A percentile compares a stretch with the other conserved stretches of the same genome.
phyloP scores from a whole-genome alignment of 2,329 filamentous ascomycete genomes.

The Fusarium beomiforme region DNA sequence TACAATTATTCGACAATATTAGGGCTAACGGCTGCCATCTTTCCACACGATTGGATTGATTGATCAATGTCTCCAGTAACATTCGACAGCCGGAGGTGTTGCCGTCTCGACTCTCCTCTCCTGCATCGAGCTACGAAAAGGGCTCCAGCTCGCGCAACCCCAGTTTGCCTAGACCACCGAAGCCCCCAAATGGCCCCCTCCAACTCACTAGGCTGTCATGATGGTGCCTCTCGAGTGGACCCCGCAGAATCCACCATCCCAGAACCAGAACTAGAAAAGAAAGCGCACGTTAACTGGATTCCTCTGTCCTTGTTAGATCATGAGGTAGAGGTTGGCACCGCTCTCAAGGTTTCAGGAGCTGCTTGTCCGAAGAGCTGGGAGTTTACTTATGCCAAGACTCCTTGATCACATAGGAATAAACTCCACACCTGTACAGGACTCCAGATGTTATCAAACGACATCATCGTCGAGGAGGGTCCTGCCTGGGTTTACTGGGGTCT shows the following conservation, averaged over 20 bases:
- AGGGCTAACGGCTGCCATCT: neutral
- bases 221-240: slow-evolving; percentile 29
- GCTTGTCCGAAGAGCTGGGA: neutral
- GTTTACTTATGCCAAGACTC: neutral
- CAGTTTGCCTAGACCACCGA: slow-evolving; percentile 40
- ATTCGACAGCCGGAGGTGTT: slow-evolving; percentile 31
- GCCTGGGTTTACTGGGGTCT: slow-evolving; percentile 3
- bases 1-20: neutral
- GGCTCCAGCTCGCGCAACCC: slow-evolving; percentile 34
- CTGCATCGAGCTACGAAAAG: slow-evolving; percentile 37
- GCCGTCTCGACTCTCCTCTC: slow-evolving; percentile 8
- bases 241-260: slow-evolving; percentile 15
- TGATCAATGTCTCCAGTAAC: slow-evolving; percentile 5
- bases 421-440: neutral
- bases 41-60: neutral
- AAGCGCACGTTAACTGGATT: neutral
- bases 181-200: slow-evolving; percentile 32
- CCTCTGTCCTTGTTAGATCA: slow-evolving; percentile 1
- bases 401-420: neutral
- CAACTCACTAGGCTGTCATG: slow-evolving; percentile 22
- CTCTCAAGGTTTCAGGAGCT: neutral
- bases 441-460: neutral
- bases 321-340: neutral
- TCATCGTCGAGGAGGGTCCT: slow-evolving; percentile 19
- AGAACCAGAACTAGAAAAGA: neutral